Evolutionary conservation across 257 asterid species (phyloP), one percentile per base, ranked within the genome.

Genomic region (Solanum bulbocastanum): DNA sequence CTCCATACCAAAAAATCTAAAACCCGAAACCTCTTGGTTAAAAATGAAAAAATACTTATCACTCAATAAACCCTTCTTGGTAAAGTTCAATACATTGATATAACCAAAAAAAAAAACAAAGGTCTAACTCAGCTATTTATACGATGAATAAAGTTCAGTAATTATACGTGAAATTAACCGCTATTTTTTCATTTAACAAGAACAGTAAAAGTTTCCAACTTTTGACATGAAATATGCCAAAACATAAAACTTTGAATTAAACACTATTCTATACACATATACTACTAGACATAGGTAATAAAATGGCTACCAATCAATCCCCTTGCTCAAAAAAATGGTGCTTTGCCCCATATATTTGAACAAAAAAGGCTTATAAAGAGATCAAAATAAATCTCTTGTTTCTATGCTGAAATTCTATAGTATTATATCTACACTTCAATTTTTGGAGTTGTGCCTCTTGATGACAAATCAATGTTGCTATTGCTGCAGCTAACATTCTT

Each of bases 361-460:
- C 82, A 73, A 36, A 52, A 52, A 73, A 36, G 15, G 30, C 30
- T 10, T 73, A 73, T 36, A 36, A 36, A 36, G 82, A 36, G 82
- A 73, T 73, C 46, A 73, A 73, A 73, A 73, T 73, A 23, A 73
- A 73, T 73, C 82, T 86, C 83, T 83, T 72, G 11, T 60, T 20
- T 42, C 88, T 58, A 81, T 69, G 30, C 44, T 86, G 44, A n/a
- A 83, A 58, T 32, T 82, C 33, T 84, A 4, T 18, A 71, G 83
- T 37, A 68, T 56, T 84, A 66, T 89, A 46, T 71, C 93, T 94
- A 93, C 89, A 84, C 93, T 84, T 92, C 93, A 89, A 49, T n/a
- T 44, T 88, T 78, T 40, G 95, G 94, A 90, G 92, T 92, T 58
- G 94, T 86, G 40, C 90, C 88, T 62, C 93, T 91, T 13, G 94